Base-by-base conservation (phyloP, 352 stramenopile genomes). In the Phytophthora melonis region DNA sequence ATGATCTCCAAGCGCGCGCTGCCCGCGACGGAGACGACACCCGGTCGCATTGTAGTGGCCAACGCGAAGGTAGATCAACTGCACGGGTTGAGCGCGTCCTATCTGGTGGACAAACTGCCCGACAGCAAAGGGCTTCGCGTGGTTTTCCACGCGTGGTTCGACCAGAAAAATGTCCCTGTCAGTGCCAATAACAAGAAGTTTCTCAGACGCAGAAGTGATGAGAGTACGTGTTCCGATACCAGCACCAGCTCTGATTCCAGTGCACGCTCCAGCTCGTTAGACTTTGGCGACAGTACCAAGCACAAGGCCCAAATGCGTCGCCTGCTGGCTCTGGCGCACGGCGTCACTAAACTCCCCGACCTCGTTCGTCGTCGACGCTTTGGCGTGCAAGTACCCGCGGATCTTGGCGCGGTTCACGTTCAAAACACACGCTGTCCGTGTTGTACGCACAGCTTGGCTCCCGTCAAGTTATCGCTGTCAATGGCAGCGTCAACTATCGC, bases 401-500 rank as follows among this genome's bases (percentile, higher is more conserved):
- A 91, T 55, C 58, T 68, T 13, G 65, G 56, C 16, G 58, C 68
- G 1, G 72, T 90, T 30, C 45, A 74, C 0, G 65, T 78, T 3
- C 78, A 65, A 6, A 93, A 89, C 53, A 32, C 72, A 7, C 78
- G 72, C 49, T 92, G 85, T 56, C 74, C 81, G 19, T 83, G 77
- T 63, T 93, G 85, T 49, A 86, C 74, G 10, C 78, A 75, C 49
- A 76, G 67, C 32, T 57, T 91, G 18, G n/a, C 53, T 19, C 56
- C 62, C 2, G 59, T 75, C 2, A 68, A 71, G 18, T 60, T 79
- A 53, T 61, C 70, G 58, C 55, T 74, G 23, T 43, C 60, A 19
- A 39, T 45, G 21, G 68, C 68, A 23, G 61, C 61, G 3, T 62
- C 68, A 5, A 61, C 61, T 23, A 63, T 75, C 23, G 50, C 68